phyloP scores from a whole-genome alignment of 495 filamentous ascomycete genomes.

The Endocarpon pusillum region DNA sequence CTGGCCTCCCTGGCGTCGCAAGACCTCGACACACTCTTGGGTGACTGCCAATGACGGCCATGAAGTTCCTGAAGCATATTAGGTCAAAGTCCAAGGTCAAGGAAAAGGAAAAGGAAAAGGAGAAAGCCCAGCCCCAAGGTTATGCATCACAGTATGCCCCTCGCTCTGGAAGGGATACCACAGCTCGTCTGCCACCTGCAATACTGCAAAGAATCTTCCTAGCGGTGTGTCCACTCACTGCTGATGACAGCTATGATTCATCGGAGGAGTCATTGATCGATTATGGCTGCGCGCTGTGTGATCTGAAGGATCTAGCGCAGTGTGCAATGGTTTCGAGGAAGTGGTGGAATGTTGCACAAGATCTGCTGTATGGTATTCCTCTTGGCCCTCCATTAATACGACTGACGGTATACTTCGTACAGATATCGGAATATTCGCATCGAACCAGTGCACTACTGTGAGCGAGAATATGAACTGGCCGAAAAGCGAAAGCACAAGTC shows the following conservation, averaged over 20 bases:
- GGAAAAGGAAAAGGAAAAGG: constrained; percentile 7
- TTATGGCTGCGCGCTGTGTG: constrained; percentile 88
- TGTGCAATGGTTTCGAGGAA: constrained; percentile 53
- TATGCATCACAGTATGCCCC: constrained; percentile 6
- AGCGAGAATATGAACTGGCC: constrained; percentile 61
- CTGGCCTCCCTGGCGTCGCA: too few relatives aligned
- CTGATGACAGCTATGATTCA: constrained; percentile 58
- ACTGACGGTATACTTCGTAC: constrained; percentile 3
- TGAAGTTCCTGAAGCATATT: constrained; percentile 30
- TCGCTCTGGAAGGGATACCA: constrained; percentile 23
- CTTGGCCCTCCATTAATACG: too few relatives aligned
- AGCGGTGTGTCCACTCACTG: constrained; percentile 67
- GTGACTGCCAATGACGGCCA: too few relatives aligned
- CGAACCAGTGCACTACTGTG: constrained; percentile 89
- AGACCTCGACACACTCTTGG: too few relatives aligned
- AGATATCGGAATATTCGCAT: constrained; percentile 86
- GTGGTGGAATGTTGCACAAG: constrained; percentile 47
- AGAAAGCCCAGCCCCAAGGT: constrained; percentile 2
- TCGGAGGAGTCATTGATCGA: constrained; percentile 69
- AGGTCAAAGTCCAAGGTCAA: constrained; percentile 21
- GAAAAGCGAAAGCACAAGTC: constrained; percentile 61
- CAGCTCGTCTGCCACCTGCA: constrained; percentile 36
- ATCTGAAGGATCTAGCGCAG: constrained; percentile 76
- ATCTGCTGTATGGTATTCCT: too few relatives aligned
- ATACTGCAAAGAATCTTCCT: constrained; percentile 60